Evolutionary conservation across 2,329 filamentous ascomycete species (phyloP), one percentile per base, ranked within the genome.

Genomic region (Eutypella sp.): DNA sequence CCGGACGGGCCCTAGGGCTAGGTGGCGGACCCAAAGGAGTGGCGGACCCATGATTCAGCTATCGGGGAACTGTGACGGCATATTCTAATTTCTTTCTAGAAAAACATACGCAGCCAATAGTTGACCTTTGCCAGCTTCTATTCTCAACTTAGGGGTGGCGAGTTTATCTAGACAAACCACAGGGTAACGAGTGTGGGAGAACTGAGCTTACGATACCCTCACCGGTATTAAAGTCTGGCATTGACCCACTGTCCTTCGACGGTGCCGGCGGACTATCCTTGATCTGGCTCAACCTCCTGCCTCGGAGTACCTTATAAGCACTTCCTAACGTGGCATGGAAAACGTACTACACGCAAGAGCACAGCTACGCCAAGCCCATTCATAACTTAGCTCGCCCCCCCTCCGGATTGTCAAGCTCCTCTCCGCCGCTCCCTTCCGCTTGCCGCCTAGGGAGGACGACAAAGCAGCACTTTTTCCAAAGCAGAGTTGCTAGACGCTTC

Each of bases 401-500:
- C 45, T 42, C 45, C 38, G 45, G 41, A 33, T 49, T 42, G 44
- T 38, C 45, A 23, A 39, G 41, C 41, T 16, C 34, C 39, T 46
- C 42, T 40, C 41, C 46, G 43, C 47, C 33, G 42, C 43, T 42
- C 40, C 16, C 42, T 23, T 20, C 40, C 15, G 29, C 19, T 39
- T 18, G 29, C 42, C 31, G 33, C 37, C 37, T 41, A 15, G 5
- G 16, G 25, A 41, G 46, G 45, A 47, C 43, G 38, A 51, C 20
- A 33, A 41, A 24, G 9, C 16, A n/a, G 31, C 38, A 19, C 42
- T 36, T 44, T 36, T 46, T 38, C n/a, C n/a, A n/a, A 37, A 45
- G 29, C 45, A 47, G 53, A 54, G 55, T 58, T 58, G 57, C 40
- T 55, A 57, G 56, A 57, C 56, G 57, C 55, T 48, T 40, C 13